Evolutionary conservation across 1,139 yeast species (phyloP).

Genomic region (Hansenula sp.): DNA sequence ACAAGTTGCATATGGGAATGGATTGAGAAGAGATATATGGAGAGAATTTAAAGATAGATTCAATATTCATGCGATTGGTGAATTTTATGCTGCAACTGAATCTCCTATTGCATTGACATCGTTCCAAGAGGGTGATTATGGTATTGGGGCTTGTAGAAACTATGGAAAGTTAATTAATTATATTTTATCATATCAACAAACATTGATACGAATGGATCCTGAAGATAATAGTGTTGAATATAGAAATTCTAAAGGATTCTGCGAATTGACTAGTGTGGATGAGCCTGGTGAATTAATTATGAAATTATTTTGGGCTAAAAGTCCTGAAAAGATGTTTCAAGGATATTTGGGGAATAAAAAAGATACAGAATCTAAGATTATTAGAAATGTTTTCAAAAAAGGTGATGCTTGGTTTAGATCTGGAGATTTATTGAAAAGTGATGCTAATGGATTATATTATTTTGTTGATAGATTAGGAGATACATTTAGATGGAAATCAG

Average conservation of each 20-base stretch:
- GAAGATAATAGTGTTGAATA: constrained; percentile 71
- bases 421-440: constrained; percentile 77
- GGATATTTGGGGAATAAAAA: constrained; percentile 81
- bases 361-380: constrained; percentile 75
- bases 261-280: constrained; percentile 42
- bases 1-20: constrained; percentile 84
- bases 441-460: constrained; percentile 65
- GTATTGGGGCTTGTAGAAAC: constrained; percentile 85
- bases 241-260: constrained; percentile 69
- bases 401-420: constrained; percentile 93
- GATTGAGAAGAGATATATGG: constrained; percentile 94
- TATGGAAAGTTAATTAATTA: constrained; percentile 65
- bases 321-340: constrained; percentile 72
- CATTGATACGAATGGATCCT: constrained; percentile 71
- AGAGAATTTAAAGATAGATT: constrained; percentile 70
- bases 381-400: constrained; percentile 66
- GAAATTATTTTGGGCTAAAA: constrained; percentile 61
- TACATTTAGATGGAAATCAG: constrained; percentile 96
- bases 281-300: constrained; percentile 89
- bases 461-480: constrained; percentile 95
- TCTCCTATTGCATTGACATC: constrained; percentile 89
- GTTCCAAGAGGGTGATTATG: constrained; percentile 72
- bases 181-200: constrained; percentile 53
- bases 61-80: constrained; percentile 73
- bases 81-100: constrained; percentile 93